Evolutionary conservation across 1,284 basidiomycete species (phyloP).

Genomic region (Ganoderma leucocontextum): DNA sequence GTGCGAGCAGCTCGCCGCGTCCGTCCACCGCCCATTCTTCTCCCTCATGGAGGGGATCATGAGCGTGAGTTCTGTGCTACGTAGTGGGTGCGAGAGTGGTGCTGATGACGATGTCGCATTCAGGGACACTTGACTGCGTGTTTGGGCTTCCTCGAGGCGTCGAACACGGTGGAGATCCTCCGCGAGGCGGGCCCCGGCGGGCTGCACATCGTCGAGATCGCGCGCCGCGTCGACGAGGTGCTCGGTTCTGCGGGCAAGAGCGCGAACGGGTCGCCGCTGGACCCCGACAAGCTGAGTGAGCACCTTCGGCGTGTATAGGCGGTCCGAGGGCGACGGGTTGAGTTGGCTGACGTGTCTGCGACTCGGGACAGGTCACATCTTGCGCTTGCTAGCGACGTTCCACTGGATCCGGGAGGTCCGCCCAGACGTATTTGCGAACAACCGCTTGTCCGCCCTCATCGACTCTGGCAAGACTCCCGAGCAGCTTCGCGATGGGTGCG

Average conservation of each 20-base stretch:
- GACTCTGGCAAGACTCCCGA: slow-evolving; percentile 65
- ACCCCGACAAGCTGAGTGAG: slow-evolving; percentile 57
- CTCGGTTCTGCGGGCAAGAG: slow-evolving; percentile 2
- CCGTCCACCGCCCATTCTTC: slow-evolving; percentile 71
- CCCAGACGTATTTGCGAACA: slow-evolving; percentile 73
- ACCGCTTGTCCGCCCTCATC: slow-evolving; percentile 67
- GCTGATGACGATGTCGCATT: not conserved
- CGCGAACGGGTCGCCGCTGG: slow-evolving; percentile 34
- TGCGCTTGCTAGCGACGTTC: slow-evolving; percentile 75
- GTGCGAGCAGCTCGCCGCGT: slow-evolving; percentile 66
- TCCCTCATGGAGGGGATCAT: slow-evolving; percentile 71
- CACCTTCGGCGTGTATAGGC: not conserved
- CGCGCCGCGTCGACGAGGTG: slow-evolving; percentile 36
- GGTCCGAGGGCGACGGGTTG: not conserved
- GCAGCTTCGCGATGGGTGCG: slow-evolving; percentile 44
- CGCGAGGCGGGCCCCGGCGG: slow-evolving; percentile 64
- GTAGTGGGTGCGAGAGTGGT: not conserved
- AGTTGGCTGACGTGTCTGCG: not conserved
- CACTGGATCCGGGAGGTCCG: slow-evolving; percentile 69
- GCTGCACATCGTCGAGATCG: slow-evolving; percentile 64
- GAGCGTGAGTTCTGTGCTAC: slow-evolving; percentile 54
- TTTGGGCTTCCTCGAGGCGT: slow-evolving; percentile 70
- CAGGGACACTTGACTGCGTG: slow-evolving; percentile 76
- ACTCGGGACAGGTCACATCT: slow-evolving; percentile 56
- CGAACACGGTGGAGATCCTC: slow-evolving; percentile 70